Base-by-base conservation (phyloP, 2,329 filamentous ascomycete species). In the Cyphellophora europaea region DNA sequence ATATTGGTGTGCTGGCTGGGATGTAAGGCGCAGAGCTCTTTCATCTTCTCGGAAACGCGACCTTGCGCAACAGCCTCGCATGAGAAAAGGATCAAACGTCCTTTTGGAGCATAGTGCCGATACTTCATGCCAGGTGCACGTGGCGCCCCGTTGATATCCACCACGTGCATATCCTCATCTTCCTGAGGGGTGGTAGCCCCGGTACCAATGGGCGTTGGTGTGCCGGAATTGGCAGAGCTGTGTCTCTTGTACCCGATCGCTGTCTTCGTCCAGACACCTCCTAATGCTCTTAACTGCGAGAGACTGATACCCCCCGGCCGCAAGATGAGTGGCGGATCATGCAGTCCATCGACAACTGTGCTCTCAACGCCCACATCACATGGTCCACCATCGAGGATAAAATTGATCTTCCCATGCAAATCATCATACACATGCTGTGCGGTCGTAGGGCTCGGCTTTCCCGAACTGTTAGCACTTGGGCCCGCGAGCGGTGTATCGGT, bases 51-150 rank as follows among this genome's bases (percentile, higher is more conserved):
- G 21, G 27, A 5, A 4, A 45, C 44, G 18, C 28, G 30, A 18
- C 37, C 40, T 3, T 30, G 11, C 16, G 16, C 6, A 11, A 64
- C 51, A 14, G 56, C 57, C 6, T 48, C 43, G 17, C 49, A 38
- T 12, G 60, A 52, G 6, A 87, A 93, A 2, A 96, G 66, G 11
- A 93, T 65, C 2, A 98, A 88, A 30, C 71, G 77, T 1, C 91
- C 93, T 56, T 79, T 84, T 1, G 91, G 91, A 28, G 88, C 93
- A 53, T 98, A 98, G 56, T 98, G 91, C 54, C 91, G 85, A 57
- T 98, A 98, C 61, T 98, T 98, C 91, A 98, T 98, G 1, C 91
- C 91, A 0, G 91, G 91, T 1, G 91, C 91, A 37, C 85, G 71
- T 0, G 91, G 91, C 6, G 72, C 70, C 3, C 33, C 43, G 10